Conservation (phyloP, 352 stramenopile genomes). For the Aphanomyces invadans region DNA sequence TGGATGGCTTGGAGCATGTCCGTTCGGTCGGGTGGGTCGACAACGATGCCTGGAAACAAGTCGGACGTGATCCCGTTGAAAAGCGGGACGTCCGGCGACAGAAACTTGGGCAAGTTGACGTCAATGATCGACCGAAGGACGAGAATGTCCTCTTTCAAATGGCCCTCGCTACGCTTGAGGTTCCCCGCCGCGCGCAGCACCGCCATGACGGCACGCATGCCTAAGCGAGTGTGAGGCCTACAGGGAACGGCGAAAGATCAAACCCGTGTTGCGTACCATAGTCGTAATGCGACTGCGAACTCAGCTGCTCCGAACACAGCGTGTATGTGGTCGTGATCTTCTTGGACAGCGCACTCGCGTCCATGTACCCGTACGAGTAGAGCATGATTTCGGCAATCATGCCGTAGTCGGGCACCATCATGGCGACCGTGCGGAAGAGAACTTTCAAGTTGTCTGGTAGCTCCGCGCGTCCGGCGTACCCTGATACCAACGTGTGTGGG, state of each 20-base stretch:
- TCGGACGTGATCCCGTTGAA: slow-evolving; percentile 93
- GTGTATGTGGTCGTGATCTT: slow-evolving; percentile 93
- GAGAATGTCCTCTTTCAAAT: slow-evolving; percentile 81
- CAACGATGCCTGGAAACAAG: slow-evolving; percentile 85
- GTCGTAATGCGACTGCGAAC: slow-evolving; percentile 93
- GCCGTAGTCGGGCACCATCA: slow-evolving; percentile 92
- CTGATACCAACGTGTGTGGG: too few relatives aligned
- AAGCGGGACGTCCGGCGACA: slow-evolving; percentile 88
- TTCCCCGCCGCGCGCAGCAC: slow-evolving; percentile 90
- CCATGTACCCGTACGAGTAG: slow-evolving; percentile 90
- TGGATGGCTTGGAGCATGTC: slow-evolving; percentile 83
- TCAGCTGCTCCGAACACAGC: slow-evolving; percentile 91
- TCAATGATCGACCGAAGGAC: slow-evolving; percentile 90
- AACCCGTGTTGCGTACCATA: slow-evolving; percentile 36
- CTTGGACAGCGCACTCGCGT: slow-evolving; percentile 83
- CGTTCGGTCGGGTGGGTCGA: slow-evolving; percentile 81
- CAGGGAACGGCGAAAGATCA: not conserved
- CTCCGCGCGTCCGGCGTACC: slow-evolving; percentile 83
- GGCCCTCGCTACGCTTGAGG: slow-evolving; percentile 73
- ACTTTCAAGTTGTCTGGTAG: slow-evolving; percentile 91
- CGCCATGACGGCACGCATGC: slow-evolving; percentile 92
- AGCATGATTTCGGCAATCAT: slow-evolving; percentile 93
- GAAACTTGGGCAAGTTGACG: slow-evolving; percentile 92
- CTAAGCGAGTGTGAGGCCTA: slow-evolving; percentile 21
- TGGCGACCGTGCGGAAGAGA: slow-evolving; percentile 87